These are phyloP conservation scores for Dioscorea alata DNA, from an alignment of 106 monocot genomes.

Conservation along the genomic window DNA sequence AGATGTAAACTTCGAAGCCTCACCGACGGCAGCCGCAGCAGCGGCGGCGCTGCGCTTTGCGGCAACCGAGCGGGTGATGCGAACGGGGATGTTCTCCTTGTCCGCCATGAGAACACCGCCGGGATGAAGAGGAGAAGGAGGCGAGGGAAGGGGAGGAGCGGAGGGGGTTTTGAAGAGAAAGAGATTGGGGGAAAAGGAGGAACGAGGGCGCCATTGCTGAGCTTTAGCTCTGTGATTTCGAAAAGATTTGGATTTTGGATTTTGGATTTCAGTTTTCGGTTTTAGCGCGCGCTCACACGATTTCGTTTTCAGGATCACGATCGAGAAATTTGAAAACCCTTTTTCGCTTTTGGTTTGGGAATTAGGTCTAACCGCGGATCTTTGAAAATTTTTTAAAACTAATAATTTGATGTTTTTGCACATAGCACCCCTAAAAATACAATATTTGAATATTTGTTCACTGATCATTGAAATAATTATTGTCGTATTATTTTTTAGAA, in stretches of 20 bases:
- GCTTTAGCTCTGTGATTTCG: neutral
- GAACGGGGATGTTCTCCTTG: conserved; percentile 36
- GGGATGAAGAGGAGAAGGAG: neutral
- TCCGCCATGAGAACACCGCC: conserved; percentile 18
- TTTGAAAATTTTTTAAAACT: neutral
- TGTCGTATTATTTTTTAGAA: too few relatives aligned
- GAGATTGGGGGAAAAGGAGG: neutral
- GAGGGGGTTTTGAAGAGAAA: conserved; percentile 1
- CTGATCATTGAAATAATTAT: too few relatives aligned
- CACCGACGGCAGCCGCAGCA: neutral
- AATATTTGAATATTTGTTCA: too few relatives aligned
- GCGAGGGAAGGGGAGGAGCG: neutral
- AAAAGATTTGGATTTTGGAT: conserved; percentile 1
- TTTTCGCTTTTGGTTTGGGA: neutral
- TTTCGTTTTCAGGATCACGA: neutral
- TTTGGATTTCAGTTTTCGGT: neutral
- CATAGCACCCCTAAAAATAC: too few relatives aligned
- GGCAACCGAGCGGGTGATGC: conserved; percentile 29
- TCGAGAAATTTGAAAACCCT: neutral
- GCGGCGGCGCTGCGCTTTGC: conserved; percentile 10
- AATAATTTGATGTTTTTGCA: too few relatives aligned
- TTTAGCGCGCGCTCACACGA: neutral
- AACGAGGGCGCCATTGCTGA: neutral
- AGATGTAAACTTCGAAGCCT: neutral
- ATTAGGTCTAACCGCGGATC: neutral